phyloP scores from a whole-genome alignment of 1,284 basidiomycete species.

The Leccinum subfulvum region DNA sequence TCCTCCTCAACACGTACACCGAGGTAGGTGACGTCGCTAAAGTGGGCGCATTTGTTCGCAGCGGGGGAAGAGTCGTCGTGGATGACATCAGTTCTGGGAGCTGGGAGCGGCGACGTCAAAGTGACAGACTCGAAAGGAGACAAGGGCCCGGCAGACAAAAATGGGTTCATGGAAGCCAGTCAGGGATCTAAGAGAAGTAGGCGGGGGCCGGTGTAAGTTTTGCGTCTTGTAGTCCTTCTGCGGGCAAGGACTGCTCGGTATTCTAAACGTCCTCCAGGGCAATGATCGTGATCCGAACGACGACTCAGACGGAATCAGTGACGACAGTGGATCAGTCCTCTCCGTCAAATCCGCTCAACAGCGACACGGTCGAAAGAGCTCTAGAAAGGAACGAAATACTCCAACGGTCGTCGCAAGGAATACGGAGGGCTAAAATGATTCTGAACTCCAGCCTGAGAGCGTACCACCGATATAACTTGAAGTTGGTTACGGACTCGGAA shows the following conservation, averaged over 20 bases:
- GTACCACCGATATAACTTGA: too few species aligned
- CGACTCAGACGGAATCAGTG: too few species aligned
- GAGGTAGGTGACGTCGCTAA: conserved; percentile 91
- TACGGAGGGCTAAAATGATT: too few species aligned
- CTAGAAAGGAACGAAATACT: too few species aligned
- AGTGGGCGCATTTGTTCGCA: conserved; percentile 90
- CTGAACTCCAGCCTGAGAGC: too few species aligned
- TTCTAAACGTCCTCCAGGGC: neutral
- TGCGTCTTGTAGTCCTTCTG: conserved; percentile 2
- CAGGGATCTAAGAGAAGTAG: conserved; percentile 75
- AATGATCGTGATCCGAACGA: too few species aligned
- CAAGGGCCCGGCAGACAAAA: conserved; percentile 19
- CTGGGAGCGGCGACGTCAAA: conserved; percentile 1
- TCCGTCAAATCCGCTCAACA: too few species aligned
- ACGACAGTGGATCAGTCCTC: too few species aligned
- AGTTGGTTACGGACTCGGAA: too few species aligned
- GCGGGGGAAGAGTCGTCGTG: conserved; percentile 84
- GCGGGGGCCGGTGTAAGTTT: conserved; percentile 68
- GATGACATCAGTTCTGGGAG: conserved; percentile 77
- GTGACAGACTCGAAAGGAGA: conserved; percentile 18
- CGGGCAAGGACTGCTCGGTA: neutral
- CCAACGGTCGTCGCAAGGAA: too few species aligned
- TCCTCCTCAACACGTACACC: conserved; percentile 94
- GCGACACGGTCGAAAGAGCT: too few species aligned
- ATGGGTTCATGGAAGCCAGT: conserved; percentile 72